These are phyloP conservation scores for Fusarium decemcellulare DNA, from an alignment of 2,329 filamentous ascomycete species.

Conservation along the genomic window DNA sequence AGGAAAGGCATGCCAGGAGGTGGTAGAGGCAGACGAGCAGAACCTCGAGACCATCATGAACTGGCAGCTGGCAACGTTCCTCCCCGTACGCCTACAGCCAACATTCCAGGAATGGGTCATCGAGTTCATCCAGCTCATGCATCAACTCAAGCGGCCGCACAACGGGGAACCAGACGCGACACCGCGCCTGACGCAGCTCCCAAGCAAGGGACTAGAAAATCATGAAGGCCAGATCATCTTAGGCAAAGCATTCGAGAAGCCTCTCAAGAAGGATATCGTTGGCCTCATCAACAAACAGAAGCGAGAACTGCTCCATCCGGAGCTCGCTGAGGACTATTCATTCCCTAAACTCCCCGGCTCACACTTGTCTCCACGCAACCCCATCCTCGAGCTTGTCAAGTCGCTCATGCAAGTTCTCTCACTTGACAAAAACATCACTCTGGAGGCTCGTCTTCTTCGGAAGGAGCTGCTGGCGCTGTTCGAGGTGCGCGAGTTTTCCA, in stretches of 20 bases:
- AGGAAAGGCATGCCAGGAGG: constrained; percentile 89
- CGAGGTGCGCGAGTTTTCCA: constrained; percentile 93
- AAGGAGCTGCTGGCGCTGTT: constrained; percentile 92
- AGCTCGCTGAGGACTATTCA: constrained; percentile 87
- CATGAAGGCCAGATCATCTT: constrained; percentile 77
- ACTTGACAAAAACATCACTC: constrained; percentile 89
- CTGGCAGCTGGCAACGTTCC: constrained; percentile 95
- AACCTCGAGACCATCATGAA: constrained; percentile 94
- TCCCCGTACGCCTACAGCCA: constrained; percentile 84
- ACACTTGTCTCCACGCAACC: constrained; percentile 70
- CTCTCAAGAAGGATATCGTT: constrained; percentile 89
- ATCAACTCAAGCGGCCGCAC: constrained; percentile 81
- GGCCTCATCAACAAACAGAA: constrained; percentile 88
- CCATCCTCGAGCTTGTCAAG: constrained; percentile 92
- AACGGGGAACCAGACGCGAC: constrained; percentile 65
- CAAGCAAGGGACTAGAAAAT: constrained; percentile 70
- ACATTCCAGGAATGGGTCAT: constrained; percentile 94
- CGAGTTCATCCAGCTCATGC: constrained; percentile 96
- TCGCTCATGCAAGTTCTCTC: constrained; percentile 92
- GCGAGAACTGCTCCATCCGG: constrained; percentile 89
- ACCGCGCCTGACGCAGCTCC: constrained; percentile 71
- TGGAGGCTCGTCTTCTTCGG: constrained; percentile 89
- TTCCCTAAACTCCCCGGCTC: constrained; percentile 87
- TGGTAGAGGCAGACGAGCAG: constrained; percentile 81
- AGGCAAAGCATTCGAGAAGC: constrained; percentile 87